phyloP scores from a whole-genome alignment of 352 stramenopile genomes.

The Pythium brassicae region DNA sequence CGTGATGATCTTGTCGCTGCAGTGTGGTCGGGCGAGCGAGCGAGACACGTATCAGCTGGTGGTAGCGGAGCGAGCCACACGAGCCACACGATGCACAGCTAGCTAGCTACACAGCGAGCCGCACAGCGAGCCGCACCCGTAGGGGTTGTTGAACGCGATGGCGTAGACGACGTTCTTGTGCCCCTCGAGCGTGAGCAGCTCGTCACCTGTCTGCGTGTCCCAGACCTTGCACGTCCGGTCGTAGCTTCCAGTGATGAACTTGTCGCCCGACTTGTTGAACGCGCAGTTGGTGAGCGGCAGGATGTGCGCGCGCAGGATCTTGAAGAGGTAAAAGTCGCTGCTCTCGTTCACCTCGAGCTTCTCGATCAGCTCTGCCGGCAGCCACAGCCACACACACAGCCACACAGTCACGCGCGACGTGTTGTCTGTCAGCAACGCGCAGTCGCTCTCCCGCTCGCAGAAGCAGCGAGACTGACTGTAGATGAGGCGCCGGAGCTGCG shows the following conservation, averaged over 20 bases:
- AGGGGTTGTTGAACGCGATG: conserved; percentile 97
- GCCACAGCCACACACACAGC: not conserved
- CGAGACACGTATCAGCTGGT: too few species aligned
- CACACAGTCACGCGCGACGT: too few species aligned
- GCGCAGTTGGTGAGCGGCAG: conserved; percentile 95
- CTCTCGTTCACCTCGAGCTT: conserved; percentile 93
- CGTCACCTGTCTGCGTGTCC: conserved; percentile 93
- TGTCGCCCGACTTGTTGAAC: conserved; percentile 96
- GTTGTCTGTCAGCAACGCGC: too few species aligned
- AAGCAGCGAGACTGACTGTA: conserved; percentile 62
- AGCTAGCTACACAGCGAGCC: too few species aligned
- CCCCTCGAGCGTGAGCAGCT: conserved; percentile 91
- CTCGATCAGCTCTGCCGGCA: conserved; percentile 87
- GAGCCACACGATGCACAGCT: too few species aligned
- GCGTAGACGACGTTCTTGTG: conserved; percentile 97
- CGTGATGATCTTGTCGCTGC: conserved; percentile 93
- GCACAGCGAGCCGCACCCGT: conserved; percentile 48
- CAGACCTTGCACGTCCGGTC: conserved; percentile 95
- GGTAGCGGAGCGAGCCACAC: too few species aligned
- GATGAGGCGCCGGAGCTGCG: conserved; percentile 91
- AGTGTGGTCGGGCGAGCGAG: too few species aligned
- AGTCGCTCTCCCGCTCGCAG: too few species aligned
- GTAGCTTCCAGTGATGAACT: conserved; percentile 96
- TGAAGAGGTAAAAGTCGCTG: conserved; percentile 96
- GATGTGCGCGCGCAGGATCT: conserved; percentile 94